phyloP scores from a whole-genome alignment of 805 yeast species.

The Starmerella sirachaensis region DNA sequence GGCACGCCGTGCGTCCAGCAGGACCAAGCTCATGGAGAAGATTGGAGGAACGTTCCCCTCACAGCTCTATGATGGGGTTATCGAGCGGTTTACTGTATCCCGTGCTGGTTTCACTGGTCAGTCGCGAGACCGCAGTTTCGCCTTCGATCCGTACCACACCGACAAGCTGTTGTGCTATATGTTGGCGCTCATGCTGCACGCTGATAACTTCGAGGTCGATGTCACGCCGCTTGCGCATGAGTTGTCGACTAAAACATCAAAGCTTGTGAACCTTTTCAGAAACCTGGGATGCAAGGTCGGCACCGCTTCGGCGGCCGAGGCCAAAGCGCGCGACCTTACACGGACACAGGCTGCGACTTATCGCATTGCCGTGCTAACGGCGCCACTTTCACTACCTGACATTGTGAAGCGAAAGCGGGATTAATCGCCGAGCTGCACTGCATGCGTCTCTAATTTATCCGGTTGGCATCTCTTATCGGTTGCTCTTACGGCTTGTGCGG shows the following conservation, averaged over 20 bases:
- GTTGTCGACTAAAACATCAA: conserved; percentile 66
- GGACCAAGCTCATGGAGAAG: conserved; percentile 45
- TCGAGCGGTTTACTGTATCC: conserved; percentile 58
- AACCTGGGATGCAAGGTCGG: conserved; percentile 74
- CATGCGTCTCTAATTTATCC: too few species aligned
- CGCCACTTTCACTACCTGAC: conserved; percentile 83
- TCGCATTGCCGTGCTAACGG: conserved; percentile 71
- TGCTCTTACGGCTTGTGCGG: too few species aligned
- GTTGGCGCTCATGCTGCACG: conserved; percentile 57
- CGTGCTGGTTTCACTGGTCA: conserved; percentile 54
- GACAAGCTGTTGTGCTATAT: conserved; percentile 75
- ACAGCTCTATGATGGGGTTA: conserved; percentile 53
- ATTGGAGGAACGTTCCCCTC: conserved; percentile 61
- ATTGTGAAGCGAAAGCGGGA: conserved; percentile 44
- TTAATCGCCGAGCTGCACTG: too few species aligned
- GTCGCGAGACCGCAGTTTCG: conserved; percentile 62
- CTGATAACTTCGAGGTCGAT: conserved; percentile 64
- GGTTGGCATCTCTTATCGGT: too few species aligned
- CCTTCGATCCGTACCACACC: conserved; percentile 77
- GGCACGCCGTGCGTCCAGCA: conserved; percentile 53
- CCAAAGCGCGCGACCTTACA: conserved; percentile 29
- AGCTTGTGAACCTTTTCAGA: conserved; percentile 53
- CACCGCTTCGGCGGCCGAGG: conserved; percentile 40
- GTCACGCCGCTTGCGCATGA: conserved; percentile 76
- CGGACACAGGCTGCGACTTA: conserved; percentile 36